These are phyloP conservation scores for Choanephora cucurbitarum DNA, from an alignment of 371 early-diverging fungal genomes.

Conservation along the genomic window DNA sequence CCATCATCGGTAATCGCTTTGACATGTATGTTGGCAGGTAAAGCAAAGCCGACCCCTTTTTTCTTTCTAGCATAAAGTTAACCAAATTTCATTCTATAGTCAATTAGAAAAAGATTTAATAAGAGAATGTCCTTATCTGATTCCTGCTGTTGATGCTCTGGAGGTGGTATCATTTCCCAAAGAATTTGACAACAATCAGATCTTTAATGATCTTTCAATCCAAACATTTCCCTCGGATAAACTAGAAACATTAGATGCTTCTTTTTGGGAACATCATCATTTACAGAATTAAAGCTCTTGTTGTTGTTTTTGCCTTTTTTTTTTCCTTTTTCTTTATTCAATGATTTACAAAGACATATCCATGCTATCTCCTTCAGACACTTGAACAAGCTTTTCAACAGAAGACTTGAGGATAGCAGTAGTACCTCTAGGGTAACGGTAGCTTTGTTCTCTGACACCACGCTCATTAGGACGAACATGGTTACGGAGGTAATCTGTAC, in stretches of 20 bases:
- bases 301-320: neutral
- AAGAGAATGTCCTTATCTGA: conserved; percentile 56
- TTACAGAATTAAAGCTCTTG: too few species aligned
- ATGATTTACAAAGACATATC: conserved; percentile 45
- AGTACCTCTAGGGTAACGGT: conserved; percentile 55
- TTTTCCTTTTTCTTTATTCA: too few species aligned
- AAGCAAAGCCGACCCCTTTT: neutral
- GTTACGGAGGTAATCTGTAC: conserved; percentile 85
- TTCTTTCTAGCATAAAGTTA: neutral
- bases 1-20: conserved; percentile 59
- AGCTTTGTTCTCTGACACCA: conserved; percentile 82
- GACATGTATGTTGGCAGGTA: conserved; percentile 66
- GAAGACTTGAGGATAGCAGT: conserved; percentile 52
- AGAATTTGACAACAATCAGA: conserved; percentile 60
- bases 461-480: conserved; percentile 90
- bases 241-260: conserved; percentile 3
- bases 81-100: conserved; percentile 24
- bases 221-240: conserved; percentile 35
- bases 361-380: conserved; percentile 54
- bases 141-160: conserved; percentile 52
- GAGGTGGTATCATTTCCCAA: conserved; percentile 40
- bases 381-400: conserved; percentile 39
- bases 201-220: conserved; percentile 57
- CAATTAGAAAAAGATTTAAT: conserved; percentile 50
- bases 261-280: conserved; percentile 21